Base-by-base conservation (phyloP, 164 flowering plant species). In the Berberis thunbergii region DNA sequence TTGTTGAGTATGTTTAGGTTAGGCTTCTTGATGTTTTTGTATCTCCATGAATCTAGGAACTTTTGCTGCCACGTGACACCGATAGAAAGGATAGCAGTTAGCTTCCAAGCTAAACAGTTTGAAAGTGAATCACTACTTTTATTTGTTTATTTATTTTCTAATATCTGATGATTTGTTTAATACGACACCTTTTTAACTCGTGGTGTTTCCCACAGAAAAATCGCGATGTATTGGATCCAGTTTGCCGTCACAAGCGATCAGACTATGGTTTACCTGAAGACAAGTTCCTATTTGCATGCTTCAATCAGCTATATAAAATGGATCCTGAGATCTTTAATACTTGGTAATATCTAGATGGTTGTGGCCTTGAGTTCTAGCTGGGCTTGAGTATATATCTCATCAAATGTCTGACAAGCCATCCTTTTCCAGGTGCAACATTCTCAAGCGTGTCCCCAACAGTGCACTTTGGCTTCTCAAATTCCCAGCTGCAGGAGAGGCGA, bases 251-350 rank as follows among this genome's bases (percentile, higher is more conserved):
- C 67, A 94, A 83, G 80, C 79, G 96, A 59, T 83, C 97, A 48
- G 96, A 90, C 63, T 94, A 87, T 78, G 97, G 98, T 45, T 77
- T 94, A 44, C 97, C 98, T 2, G 97, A 88, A 69, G 89, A 86
- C 64, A 94, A 87, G 60, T 91, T 94, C 62, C 79, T 94, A 42
- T 94, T 88, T 84, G 98, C 92, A 6, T 94, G 97, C 39, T 95
- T 95, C 81, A 95, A 95, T 78, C 99, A 95, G 72, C 75, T 95
- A 42, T 95, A 91, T 81, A 95, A 95, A 75, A 95, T 95, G 93
- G 97, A 91, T 73, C 97, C 99, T 64, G 94, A 85, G 45, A 86
- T 95, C 67, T 84, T 91, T 60, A 83, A 65, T 43, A 83, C 99
- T 6, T 95, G 99, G 99, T 95, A 86, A 74, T 52, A 4, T 0